Conservation (phyloP, 2,329 filamentous ascomycete species). For the Calonectria ilicicola region DNA sequence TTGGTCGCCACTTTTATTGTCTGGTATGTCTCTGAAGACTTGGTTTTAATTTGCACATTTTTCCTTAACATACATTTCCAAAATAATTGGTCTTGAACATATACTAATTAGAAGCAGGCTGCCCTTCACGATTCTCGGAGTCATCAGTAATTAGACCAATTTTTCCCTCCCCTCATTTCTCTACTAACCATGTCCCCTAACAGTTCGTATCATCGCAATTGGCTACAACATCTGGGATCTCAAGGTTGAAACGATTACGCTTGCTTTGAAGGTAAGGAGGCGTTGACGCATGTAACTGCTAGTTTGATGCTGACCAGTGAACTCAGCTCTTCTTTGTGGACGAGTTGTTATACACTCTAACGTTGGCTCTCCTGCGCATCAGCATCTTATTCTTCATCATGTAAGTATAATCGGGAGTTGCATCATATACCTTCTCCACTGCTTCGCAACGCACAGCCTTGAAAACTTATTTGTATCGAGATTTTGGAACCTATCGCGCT, state of each 20-base stretch:
- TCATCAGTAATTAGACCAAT: neutral
- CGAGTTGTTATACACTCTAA: neutral
- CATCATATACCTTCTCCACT: neutral
- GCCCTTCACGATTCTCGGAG: neutral
- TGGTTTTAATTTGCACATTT: too few relatives aligned
- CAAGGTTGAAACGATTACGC: neutral
- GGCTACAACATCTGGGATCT: slow-evolving; percentile 2
- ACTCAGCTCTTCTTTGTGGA: neutral
- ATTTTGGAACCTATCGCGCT: neutral
- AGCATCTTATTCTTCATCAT: neutral
- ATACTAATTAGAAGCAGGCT: neutral
- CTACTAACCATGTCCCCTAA: neutral
- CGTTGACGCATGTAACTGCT: neutral
- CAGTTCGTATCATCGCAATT: neutral
- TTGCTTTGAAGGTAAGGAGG: neutral
- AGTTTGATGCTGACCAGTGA: neutral
- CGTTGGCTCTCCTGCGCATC: neutral
- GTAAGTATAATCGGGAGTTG: neutral
- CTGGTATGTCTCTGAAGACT: neutral
- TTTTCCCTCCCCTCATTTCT: too few relatives aligned
- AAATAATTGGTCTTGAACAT: neutral
- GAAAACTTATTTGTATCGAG: neutral
- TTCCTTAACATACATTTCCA: neutral
- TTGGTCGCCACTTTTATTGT: neutral
- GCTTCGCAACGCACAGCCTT: neutral